Evolutionary conservation across 768 basidiomycete species (phyloP), one percentile per base, ranked within the genome.

Genomic region (Termitomyces bulborhizus): DNA sequence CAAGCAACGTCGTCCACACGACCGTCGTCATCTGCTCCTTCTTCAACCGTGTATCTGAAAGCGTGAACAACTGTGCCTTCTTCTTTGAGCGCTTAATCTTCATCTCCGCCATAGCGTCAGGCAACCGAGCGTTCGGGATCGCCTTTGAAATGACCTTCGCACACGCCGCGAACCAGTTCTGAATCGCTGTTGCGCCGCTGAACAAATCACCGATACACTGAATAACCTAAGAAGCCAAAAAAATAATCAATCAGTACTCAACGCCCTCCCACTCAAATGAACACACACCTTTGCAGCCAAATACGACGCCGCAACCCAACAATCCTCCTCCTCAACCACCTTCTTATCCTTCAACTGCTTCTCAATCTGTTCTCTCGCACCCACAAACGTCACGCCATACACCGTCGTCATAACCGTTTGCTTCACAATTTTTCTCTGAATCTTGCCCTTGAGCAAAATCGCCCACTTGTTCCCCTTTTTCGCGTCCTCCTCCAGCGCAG

Each of bases 361-460:
- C 70, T 93, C 90, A 53, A 98, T 97, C 72, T 98, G 97, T 8
- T 92, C 91, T 42, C 93, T 82, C 21, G 97, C 97, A 36, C 97
- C 97, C 52, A 98, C 73, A 71, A 86, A 95, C 0, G 97, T 99
- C 15, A 99, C 95, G 21, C 97, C 96, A 66, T 98, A 98, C 34
- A 98, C 96, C 3, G 96, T 98, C 0, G 96, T 99, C 97, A 99
- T 99, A 39, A 89, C 92, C 24, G 97, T 98, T 75, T 98, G 96
- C 76, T 99, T 99, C 62, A 99, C 96, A 16, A 97, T 87, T 71
- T 99, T 98, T 24, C 97, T 74, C 18, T 91, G 78, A 31, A 99
- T 78, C 69, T 91, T 92, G 32, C 90, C 92, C 41, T 75, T 52
- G 27, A 96, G 76, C 60, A 89, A 60, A 47, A 71, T 57, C 0